Evolutionary conservation across 441 rosid genomes (phyloP).

Genomic region (Aleurites moluccanus): DNA sequence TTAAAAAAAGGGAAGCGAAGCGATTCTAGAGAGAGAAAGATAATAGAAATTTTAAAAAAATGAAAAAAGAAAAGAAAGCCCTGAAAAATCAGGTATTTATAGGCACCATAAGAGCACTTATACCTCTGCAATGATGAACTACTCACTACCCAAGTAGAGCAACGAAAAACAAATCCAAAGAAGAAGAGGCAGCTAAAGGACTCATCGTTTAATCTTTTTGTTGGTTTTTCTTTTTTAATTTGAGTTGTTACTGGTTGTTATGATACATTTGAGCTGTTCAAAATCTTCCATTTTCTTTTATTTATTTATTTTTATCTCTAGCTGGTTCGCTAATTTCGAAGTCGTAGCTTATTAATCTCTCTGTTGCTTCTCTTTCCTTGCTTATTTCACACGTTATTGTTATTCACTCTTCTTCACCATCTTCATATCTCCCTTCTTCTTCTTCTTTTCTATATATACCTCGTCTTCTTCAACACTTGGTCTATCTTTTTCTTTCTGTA

Average conservation of each 20-base stretch:
- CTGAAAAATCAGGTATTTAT: constrained; percentile 41
- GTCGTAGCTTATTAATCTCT: background rate
- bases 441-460: constrained; percentile 23
- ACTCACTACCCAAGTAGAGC: background rate
- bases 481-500: background rate
- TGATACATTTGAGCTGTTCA: constrained; percentile 3
- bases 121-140: constrained; percentile 26
- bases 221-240: background rate
- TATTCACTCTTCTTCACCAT: constrained; percentile 10
- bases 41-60: background rate
- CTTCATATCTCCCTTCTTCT: background rate
- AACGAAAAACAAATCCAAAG: background rate
- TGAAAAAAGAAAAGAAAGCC: background rate
- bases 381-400: constrained; percentile 41
- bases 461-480: constrained; percentile 1
- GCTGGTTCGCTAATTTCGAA: constrained; percentile 23
- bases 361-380: constrained; percentile 24
- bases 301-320: background rate
- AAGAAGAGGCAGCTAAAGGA: constrained; percentile 6
- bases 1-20: constrained; percentile 8
- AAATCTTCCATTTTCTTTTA: background rate
- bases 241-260: background rate
- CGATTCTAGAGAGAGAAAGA: constrained; percentile 33
- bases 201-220: background rate
- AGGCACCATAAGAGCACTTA: constrained; percentile 24